A percentile compares a stretch with the other conserved stretches of the same genome.
Conservation (phyloP, 257 asterid species). For the Verbena officinalis region DNA sequence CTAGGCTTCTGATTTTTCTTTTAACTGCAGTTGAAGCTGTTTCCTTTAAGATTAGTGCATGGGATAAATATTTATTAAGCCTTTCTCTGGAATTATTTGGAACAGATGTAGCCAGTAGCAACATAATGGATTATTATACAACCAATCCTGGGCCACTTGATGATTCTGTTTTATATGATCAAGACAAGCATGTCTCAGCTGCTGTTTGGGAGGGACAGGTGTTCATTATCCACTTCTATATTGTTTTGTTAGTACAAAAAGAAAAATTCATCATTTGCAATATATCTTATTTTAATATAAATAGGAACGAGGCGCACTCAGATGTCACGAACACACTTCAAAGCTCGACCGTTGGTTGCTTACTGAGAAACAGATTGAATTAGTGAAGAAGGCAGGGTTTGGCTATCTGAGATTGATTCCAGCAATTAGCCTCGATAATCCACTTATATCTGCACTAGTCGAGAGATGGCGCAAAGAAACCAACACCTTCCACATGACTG, state of each 20-base stretch:
- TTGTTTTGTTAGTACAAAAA: slow-evolving; percentile 22
- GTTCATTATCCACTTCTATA: slow-evolving; percentile 26
- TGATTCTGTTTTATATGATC: slow-evolving; percentile 80
- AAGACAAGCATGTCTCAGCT: slow-evolving; percentile 93
- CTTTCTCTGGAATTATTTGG: no score
- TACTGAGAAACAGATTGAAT: slow-evolving; percentile 49
- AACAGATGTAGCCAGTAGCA: slow-evolving; percentile 50
- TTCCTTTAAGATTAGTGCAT: slow-evolving; percentile 7
- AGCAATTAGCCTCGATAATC: slow-evolving; percentile 69
- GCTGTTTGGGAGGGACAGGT: slow-evolving; percentile 99
- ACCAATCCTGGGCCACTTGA: slow-evolving; percentile 88
- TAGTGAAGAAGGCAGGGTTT: slow-evolving; percentile 73
- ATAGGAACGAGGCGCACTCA: slow-evolving; percentile 94
- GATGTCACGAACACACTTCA: slow-evolving; percentile 98
- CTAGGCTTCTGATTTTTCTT: slow-evolving; percentile 3
- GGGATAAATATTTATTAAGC: no score
- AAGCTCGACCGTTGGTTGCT: slow-evolving; percentile 96
- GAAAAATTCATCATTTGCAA: slow-evolving; percentile 15
- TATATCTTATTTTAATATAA: slow-evolving; percentile 21
- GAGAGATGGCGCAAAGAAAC: slow-evolving; percentile 99
- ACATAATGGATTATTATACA: slow-evolving; percentile 60
- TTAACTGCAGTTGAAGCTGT: neutral
- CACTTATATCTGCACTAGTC: slow-evolving; percentile 90
- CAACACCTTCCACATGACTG: slow-evolving; percentile 85
- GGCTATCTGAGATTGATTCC: slow-evolving; percentile 71